A percentile compares a stretch with the other conserved stretches of the same genome.
Conservation (phyloP, 805 yeast genomes). For the Schwanniomyces occidentalis region DNA sequence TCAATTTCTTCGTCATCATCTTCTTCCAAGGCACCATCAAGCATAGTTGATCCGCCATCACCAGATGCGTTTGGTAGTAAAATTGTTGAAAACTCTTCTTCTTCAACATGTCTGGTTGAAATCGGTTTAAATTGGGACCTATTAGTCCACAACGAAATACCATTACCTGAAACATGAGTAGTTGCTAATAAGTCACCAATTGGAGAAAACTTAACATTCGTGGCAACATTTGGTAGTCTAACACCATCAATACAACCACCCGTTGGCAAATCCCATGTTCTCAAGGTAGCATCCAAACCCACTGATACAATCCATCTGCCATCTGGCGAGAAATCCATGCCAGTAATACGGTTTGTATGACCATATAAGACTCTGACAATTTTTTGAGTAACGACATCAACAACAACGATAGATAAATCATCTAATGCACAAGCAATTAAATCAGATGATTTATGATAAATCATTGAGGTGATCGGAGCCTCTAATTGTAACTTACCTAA, state of each 20-base stretch:
- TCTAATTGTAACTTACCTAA: constrained; percentile 67
- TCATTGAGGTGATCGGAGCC: constrained; percentile 75
- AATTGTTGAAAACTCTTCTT: constrained; percentile 64
- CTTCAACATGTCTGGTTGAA: constrained; percentile 73
- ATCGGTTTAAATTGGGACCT: constrained; percentile 78
- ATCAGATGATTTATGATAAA: constrained; percentile 80
- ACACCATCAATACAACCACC: constrained; percentile 97
- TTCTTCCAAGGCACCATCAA: constrained; percentile 76
- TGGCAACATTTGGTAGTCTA: constrained; percentile 72
- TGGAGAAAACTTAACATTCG: constrained; percentile 78
- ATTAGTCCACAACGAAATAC: constrained; percentile 91
- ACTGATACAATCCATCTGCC: constrained; percentile 93
- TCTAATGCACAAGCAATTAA: constrained; percentile 84
- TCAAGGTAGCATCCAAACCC: constrained; percentile 78
- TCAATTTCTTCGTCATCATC: constrained; percentile 23
- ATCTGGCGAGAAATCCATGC: constrained; percentile 87
- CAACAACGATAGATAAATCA: constrained; percentile 77
- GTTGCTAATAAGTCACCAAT: constrained; percentile 90
- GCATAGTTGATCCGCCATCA: constrained; percentile 65
- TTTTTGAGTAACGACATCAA: constrained; percentile 79
- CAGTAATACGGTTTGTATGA: constrained; percentile 83
- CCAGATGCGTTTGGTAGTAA: constrained; percentile 77
- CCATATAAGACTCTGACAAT: constrained; percentile 88
- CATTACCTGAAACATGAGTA: constrained; percentile 85
- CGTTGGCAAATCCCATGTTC: constrained; percentile 97